Evolutionary conservation across 1,139 yeast species (phyloP), one percentile per base, ranked within the genome.

Genomic region (Geotrichum siamense): DNA sequence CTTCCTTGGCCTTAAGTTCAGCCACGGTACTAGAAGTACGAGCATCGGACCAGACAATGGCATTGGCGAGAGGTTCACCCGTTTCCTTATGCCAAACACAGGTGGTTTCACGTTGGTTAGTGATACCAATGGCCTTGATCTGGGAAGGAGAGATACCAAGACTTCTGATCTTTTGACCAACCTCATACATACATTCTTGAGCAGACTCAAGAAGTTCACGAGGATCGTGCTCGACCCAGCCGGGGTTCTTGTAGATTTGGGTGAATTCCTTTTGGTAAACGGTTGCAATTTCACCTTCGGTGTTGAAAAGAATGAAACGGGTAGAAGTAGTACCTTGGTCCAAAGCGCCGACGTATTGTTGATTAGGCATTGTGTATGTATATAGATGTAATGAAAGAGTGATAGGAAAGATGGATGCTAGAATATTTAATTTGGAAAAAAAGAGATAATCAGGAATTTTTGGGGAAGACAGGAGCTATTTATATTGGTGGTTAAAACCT

Each of bases 41-140:
- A 33, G 94, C 83, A 65, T 89, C 97, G 50, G 93, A 84, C 97
- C 97, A 89, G 39, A 91, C 94, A 61, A 89, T 85, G 61, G 96
- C 96, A 59, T 83, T 80, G 60, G 81, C 74, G 46, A 85, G 72
- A 1, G 96, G 93, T 55, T 74, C 71, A 38, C 96, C 96, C 1
- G 96, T 86, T 48, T 71, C 71, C 55, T 79, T 74, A 47, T 86
- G 81, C 96, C 96, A 89, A 43, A 89, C 81, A 48, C 89, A 76
- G 26, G 96, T 82, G 38, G 97, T 87, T 66, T 89, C 96, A 62
- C 97, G 78, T 91, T 89, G 93, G 67, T 87, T 89, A 49, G 96
- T 93, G 56, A 89, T 77, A 38, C 96, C 96, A 54, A 89, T 74
- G 16, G 64, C 68, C 51, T 60, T 59, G 43, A 68, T 63, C 41